phyloP scores from a whole-genome alignment of 2,329 filamentous ascomycete genomes.

The Aspergillus quadricinctus region DNA sequence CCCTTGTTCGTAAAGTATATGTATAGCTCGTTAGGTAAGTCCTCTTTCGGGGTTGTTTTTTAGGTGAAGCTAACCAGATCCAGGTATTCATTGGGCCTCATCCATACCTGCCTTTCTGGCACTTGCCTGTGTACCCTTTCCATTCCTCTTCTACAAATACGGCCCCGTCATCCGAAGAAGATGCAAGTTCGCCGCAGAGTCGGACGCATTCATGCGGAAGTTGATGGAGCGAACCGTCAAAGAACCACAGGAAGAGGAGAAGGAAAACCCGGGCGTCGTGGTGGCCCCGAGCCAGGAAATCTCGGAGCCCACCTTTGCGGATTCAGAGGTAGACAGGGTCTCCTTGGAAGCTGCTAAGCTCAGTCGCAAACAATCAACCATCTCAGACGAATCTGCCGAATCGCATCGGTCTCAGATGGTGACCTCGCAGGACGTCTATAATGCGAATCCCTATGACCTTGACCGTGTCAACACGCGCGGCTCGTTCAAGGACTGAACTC shows the following conservation, averaged over 20 bases:
- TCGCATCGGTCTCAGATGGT: not conserved
- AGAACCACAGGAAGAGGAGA: not conserved
- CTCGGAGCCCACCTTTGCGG: not conserved
- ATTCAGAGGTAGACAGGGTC: not conserved
- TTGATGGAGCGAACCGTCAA: conserved; percentile 13
- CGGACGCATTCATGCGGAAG: conserved; percentile 25
- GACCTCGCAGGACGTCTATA: conserved; percentile 6
- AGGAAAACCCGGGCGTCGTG: not conserved
- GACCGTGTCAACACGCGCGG: conserved; percentile 10
- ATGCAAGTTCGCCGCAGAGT: conserved; percentile 35
- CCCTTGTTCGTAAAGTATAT: conserved; percentile 45
- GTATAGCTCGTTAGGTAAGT: conserved; percentile 34
- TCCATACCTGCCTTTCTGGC: conserved; percentile 43
- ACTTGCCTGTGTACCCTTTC: conserved; percentile 37
- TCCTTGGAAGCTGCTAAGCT: not conserved
- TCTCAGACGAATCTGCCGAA: not conserved
- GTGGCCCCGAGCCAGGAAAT: not conserved
- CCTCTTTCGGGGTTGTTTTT: not conserved
- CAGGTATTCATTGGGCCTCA: conserved; percentile 43
- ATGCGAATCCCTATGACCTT: conserved; percentile 11
- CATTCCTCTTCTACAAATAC: conserved; percentile 39
- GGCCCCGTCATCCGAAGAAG: conserved; percentile 33
- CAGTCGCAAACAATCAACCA: not conserved
- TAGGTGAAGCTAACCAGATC: not conserved
- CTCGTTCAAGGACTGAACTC: conserved; percentile 7